phyloP scores from a whole-genome alignment of 345 rosid genomes.

The Heritiera littoralis region DNA sequence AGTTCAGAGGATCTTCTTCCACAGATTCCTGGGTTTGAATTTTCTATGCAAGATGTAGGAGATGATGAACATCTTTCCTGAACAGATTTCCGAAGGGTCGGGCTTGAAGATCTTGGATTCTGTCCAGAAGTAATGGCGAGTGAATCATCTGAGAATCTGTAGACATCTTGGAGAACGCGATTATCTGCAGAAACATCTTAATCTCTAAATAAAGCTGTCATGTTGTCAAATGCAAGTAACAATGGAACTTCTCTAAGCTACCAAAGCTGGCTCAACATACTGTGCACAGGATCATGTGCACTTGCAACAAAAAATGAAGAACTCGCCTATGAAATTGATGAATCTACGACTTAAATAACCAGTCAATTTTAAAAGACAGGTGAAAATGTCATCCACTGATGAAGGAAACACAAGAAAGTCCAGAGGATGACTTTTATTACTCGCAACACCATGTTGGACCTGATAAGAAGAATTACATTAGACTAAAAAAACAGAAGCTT shows the following conservation, averaged over 20 bases:
- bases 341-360: slow-evolving; percentile 38
- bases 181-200: slow-evolving; percentile 42
- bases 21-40: slow-evolving; percentile 27
- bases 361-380: slow-evolving; percentile 40
- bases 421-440: slow-evolving; percentile 17
- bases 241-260: neutral
- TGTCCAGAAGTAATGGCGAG: slow-evolving; percentile 24
- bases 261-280: neutral
- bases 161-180: slow-evolving; percentile 48
- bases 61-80: slow-evolving; percentile 36
- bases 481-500: slow-evolving; percentile 18
- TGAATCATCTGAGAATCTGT: slow-evolving; percentile 34
- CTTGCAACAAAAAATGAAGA: neutral
- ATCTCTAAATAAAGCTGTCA: slow-evolving; percentile 15
- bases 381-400: slow-evolving; percentile 35
- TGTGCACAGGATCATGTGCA: neutral
- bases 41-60: slow-evolving; percentile 21
- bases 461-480: slow-evolving; percentile 22
- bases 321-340: slow-evolving; percentile 52
- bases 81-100: slow-evolving; percentile 27
- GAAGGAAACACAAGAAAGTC: slow-evolving; percentile 40
- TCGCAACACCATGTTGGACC: slow-evolving; percentile 30
- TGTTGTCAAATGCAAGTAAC: neutral
- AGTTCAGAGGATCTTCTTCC: slow-evolving; percentile 28
- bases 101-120: slow-evolving; percentile 35